phyloP scores from a whole-genome alignment of 441 rosid genomes.

The Syzygium syzygioides region DNA sequence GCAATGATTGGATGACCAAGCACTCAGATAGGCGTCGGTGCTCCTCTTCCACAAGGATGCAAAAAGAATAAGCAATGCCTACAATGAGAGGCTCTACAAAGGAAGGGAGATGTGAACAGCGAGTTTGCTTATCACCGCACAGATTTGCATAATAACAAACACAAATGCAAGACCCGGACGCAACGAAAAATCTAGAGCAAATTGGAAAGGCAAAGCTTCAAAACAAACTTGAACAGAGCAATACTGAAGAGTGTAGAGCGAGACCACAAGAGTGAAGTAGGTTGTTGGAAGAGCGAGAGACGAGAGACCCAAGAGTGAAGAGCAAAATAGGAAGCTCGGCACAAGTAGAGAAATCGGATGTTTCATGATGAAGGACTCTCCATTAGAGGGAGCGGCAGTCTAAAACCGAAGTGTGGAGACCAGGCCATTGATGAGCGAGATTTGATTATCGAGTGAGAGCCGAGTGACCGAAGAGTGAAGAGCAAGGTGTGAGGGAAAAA shows the following conservation, averaged over 20 bases:
- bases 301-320: neutral
- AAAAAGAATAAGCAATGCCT: constrained; percentile 12
- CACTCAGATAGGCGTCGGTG: neutral
- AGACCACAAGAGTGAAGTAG: neutral
- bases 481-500: neutral
- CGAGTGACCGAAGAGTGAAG: neutral
- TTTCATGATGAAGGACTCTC: neutral
- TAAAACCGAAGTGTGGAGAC: neutral
- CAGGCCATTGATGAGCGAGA: neutral
- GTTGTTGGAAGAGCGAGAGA: neutral
- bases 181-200: too few species aligned
- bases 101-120: neutral
- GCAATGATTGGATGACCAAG: neutral
- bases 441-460: neutral
- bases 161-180: neutral
- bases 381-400: neutral
- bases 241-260: neutral
- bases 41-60: constrained; percentile 20
- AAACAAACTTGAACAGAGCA: neutral
- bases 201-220: too few species aligned
- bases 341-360: neutral
- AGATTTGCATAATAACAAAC: neutral
- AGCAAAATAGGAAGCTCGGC: neutral
- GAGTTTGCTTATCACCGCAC: neutral
- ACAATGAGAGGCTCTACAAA: constrained; percentile 29